phyloP scores from a whole-genome alignment of 73 alveolate genomes.

The Tetrahymena borealis region DNA sequence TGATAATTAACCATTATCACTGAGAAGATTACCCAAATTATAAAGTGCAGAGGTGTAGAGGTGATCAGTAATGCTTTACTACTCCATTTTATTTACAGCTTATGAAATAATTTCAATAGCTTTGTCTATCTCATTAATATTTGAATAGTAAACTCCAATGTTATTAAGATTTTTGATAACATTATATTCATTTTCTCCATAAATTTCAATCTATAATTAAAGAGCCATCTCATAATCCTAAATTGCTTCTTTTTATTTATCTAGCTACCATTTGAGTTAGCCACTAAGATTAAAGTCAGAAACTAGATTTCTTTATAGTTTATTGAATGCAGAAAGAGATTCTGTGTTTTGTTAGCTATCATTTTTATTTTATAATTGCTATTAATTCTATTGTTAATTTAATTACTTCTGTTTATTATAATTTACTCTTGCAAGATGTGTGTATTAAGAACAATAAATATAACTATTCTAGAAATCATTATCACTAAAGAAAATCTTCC shows the following conservation, averaged over 20 bases:
- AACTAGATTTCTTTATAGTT: background rate
- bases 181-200: background rate
- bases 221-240: background rate
- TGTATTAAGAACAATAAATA: background rate
- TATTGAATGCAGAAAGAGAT: background rate
- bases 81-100: background rate
- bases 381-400: background rate
- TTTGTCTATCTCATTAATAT: background rate
- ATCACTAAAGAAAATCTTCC: background rate
- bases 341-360: background rate
- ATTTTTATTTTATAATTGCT: background rate
- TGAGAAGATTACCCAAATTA: background rate
- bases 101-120: background rate
- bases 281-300: background rate
- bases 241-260: background rate
- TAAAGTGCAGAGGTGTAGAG: background rate
- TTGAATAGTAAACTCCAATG: background rate
- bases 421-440: background rate
- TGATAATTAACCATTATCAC: background rate
- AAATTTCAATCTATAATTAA: background rate
- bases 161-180: background rate
- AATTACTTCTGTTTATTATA: background rate
- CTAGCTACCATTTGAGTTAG: background rate
- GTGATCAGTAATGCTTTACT: background rate
- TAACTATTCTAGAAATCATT: background rate